phyloP scores from a whole-genome alignment of 192 early-diverging fungal genomes.

The Gaertneriomyces sp. region DNA sequence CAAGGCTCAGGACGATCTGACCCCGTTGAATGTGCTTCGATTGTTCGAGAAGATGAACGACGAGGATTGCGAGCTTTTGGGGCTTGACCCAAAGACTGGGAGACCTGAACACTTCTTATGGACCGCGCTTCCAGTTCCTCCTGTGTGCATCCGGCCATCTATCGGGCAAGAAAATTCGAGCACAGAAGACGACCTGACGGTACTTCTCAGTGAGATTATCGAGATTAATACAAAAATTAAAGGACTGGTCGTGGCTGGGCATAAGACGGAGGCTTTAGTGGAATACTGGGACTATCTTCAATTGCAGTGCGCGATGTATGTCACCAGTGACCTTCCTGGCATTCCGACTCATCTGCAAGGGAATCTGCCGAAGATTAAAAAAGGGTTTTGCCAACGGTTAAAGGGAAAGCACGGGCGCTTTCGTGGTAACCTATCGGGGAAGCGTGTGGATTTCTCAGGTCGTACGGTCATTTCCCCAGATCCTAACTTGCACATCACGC shows the following conservation, averaged over 20 bases:
- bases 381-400: constrained; percentile 90
- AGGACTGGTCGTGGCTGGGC: constrained; percentile 24
- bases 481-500: constrained; percentile 96
- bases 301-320: constrained; percentile 91
- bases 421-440: constrained; percentile 97
- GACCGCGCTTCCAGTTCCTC: constrained; percentile 93
- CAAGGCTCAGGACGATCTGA: constrained; percentile 92
- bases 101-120: constrained; percentile 92
- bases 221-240: constrained; percentile 63
- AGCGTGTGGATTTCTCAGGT: constrained; percentile 98
- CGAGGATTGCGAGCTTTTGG: constrained; percentile 95
- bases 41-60: constrained; percentile 83
- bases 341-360: constrained; percentile 61
- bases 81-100: constrained; percentile 76
- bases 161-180: constrained; percentile 86
- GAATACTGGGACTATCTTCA: constrained; percentile 98
- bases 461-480: constrained; percentile 99
- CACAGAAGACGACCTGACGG: constrained; percentile 96
- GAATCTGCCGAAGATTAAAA: constrained; percentile 57
- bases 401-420: constrained; percentile 99
- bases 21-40: constrained; percentile 78
- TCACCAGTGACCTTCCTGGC: constrained; percentile 93
- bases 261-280: constrained; percentile 34
- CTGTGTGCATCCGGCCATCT: constrained; percentile 92
- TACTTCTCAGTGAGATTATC: constrained; percentile 90